phyloP scores from a whole-genome alignment of 2,329 filamentous ascomycete genomes.

The Arthroderma sp. region DNA sequence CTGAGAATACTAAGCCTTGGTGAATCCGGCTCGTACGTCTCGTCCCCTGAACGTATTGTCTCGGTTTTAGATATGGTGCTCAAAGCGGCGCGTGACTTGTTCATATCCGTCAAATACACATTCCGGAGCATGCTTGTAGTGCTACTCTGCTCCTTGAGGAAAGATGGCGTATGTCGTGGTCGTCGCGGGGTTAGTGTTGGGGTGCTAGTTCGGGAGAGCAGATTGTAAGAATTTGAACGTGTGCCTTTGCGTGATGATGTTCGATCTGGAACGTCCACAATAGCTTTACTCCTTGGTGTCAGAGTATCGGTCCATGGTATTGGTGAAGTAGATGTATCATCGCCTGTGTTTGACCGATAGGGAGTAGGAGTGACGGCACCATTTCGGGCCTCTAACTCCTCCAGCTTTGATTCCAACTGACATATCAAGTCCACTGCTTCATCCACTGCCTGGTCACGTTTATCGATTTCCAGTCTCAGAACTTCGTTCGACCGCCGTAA shows the following conservation, averaged over 20 bases:
- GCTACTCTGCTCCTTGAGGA: constrained; percentile 24
- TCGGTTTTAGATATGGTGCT: constrained; percentile 23
- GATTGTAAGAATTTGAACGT: constrained; percentile 8
- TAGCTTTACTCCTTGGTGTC: constrained; percentile 17
- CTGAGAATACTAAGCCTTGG: constrained; percentile 32
- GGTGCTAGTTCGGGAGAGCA: constrained; percentile 6
- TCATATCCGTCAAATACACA: constrained; percentile 22
- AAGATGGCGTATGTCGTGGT: constrained; percentile 22
- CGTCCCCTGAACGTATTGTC: constrained; percentile 24
- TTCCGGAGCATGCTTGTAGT: constrained; percentile 28
- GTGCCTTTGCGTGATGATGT: constrained; percentile 24
- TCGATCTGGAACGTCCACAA: constrained; percentile 27
- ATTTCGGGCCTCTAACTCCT: constrained; percentile 15
- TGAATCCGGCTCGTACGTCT: constrained; percentile 23
- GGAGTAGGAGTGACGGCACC: neutral
- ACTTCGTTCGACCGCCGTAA: constrained; percentile 26
- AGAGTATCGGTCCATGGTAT: constrained; percentile 10
- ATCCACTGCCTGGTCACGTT: constrained; percentile 28
- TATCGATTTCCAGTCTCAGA: constrained; percentile 25
- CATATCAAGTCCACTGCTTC: constrained; percentile 33
- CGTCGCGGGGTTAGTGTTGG: constrained; percentile 18
- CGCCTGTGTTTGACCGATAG: too few relatives aligned
- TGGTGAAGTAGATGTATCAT: neutral
- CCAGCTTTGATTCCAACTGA: constrained; percentile 28
- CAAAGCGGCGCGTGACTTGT: constrained; percentile 15